Conservation (phyloP, 169 alveolate genomes). For the Plasmodium gonderi region DNA sequence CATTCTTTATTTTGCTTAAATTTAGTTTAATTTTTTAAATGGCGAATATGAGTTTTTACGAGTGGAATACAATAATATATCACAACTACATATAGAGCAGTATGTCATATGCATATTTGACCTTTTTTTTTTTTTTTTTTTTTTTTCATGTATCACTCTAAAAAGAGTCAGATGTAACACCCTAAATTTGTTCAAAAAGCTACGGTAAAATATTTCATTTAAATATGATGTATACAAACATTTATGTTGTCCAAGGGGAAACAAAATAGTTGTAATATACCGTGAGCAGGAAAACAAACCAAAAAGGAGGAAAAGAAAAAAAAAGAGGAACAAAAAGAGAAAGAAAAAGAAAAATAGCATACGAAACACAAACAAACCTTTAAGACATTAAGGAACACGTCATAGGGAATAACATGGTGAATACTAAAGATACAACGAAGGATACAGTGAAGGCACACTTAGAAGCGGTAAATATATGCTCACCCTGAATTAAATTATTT, state of each 20-base stretch:
- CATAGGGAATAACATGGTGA: slow-evolving; percentile 32
- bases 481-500: not conserved
- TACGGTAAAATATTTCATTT: slow-evolving; percentile 20
- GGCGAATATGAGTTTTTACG: not conserved
- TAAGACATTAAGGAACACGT: not conserved
- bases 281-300: not conserved
- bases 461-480: slow-evolving; percentile 58
- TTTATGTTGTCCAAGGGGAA: not conserved
- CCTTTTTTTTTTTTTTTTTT: not conserved
- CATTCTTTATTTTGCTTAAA: not conserved
- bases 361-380: not conserved
- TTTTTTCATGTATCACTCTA: not conserved
- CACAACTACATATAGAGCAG: not conserved
- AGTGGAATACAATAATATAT: not conserved
- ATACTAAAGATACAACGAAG: not conserved
- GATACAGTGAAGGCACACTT: slow-evolving; percentile 53
- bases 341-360: not conserved
- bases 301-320: not conserved
- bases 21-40: not conserved
- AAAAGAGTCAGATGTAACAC: slow-evolving; percentile 72
- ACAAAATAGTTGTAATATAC: not conserved
- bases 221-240: not conserved
- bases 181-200: slow-evolving; percentile 49
- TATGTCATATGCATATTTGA: not conserved
- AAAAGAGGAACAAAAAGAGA: not conserved